Percentiles rank a stretch among this genome's conserved stretches.
Evolutionary conservation across 257 asterid genomes (phyloP).

Genomic region (Solanum lignicaule): DNA sequence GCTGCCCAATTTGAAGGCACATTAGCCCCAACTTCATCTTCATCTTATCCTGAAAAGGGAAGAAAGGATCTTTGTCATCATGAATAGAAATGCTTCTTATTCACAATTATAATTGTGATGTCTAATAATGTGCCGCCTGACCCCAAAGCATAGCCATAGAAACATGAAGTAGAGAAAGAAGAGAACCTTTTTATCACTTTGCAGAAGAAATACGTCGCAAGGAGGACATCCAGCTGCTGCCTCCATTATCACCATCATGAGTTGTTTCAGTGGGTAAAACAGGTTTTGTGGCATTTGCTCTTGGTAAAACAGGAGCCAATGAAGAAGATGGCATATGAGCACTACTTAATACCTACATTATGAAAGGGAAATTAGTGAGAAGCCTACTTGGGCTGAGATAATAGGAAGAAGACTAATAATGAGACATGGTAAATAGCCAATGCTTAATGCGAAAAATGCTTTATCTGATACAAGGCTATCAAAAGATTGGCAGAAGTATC

Average conservation of each 20-base stretch:
- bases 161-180: not conserved
- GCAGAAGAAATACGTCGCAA: slow-evolving; percentile 86
- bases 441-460: not conserved
- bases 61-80: not conserved
- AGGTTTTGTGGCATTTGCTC: slow-evolving; percentile 50
- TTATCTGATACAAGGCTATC: not conserved
- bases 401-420: not conserved
- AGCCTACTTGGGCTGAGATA: not conserved
- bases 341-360: slow-evolving; percentile 42
- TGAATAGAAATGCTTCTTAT: not conserved
- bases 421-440: not conserved
- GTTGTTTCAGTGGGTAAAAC: slow-evolving; percentile 44
- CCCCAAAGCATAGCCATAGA: not conserved
- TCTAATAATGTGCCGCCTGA: not conserved
- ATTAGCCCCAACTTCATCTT: not conserved
- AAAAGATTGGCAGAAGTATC: not conserved
- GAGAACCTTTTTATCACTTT: slow-evolving; percentile 41
- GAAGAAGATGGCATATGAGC: slow-evolving; percentile 58
- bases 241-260: slow-evolving; percentile 47
- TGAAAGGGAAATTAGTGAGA: not conserved
- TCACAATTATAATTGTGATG: not conserved
- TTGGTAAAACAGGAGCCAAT: slow-evolving; percentile 46
- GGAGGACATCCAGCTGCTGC: slow-evolving; percentile 90
- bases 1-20: not conserved
- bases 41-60: not conserved